phyloP scores from a whole-genome alignment of 768 basidiomycete species.

The Pleurotus citrinopileatus region DNA sequence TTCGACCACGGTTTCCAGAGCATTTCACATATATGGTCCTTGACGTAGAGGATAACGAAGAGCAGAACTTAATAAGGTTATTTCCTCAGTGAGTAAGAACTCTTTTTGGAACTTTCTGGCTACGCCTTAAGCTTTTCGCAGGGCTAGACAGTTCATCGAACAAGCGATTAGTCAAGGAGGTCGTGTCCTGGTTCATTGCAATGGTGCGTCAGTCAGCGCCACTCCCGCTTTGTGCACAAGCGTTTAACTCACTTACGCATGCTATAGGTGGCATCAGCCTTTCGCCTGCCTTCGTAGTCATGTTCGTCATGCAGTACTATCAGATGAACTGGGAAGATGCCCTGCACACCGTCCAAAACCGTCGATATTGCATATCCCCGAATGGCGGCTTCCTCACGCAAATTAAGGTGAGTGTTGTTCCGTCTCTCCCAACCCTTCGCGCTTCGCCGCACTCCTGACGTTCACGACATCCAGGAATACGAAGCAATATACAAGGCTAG shows the following conservation, averaged over 20 bases:
- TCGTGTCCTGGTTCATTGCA: conserved; percentile 85
- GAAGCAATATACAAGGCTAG: conserved; percentile 88
- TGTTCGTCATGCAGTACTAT: conserved; percentile 90
- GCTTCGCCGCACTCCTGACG: neutral
- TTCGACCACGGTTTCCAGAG: conserved; percentile 80
- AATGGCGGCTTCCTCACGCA: conserved; percentile 91
- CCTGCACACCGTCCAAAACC: conserved; percentile 82
- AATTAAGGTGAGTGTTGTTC: conserved; percentile 74
- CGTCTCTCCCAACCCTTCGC: neutral
- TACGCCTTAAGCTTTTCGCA: conserved; percentile 28
- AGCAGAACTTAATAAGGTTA: conserved; percentile 89
- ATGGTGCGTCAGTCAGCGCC: conserved; percentile 46
- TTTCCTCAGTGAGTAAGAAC: conserved; percentile 82
- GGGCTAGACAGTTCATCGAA: conserved; percentile 77
- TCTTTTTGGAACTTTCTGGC: too few species aligned
- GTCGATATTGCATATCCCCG: conserved; percentile 91
- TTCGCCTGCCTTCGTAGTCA: conserved; percentile 86
- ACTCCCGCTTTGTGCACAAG: too few species aligned
- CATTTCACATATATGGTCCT: conserved; percentile 76
- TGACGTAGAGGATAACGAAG: conserved; percentile 89
- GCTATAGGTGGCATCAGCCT: conserved; percentile 77
- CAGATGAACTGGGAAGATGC: conserved; percentile 86
- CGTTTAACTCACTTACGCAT: neutral
- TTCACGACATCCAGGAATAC: conserved; percentile 61
- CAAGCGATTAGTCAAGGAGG: conserved; percentile 60